Percentiles rank a stretch among this genome's conserved stretches.
These are phyloP conservation scores for Scheffersomyces ergatensis DNA, from an alignment of 805 yeast genomes.

Conservation along the genomic window DNA sequence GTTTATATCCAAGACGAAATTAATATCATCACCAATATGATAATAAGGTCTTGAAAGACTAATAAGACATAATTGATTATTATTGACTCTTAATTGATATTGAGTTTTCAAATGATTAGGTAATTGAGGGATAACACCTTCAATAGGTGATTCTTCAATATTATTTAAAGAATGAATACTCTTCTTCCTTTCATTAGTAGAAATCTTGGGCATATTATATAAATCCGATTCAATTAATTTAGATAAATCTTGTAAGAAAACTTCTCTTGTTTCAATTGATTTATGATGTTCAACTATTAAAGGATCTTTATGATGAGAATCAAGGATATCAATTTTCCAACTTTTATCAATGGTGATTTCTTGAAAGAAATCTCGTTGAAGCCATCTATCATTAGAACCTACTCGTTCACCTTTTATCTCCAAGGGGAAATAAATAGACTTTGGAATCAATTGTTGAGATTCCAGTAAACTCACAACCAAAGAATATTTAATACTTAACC, in stretches of 20 bases:
- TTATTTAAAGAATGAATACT: constrained; percentile 18
- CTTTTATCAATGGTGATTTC: constrained; percentile 20
- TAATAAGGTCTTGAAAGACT: constrained; percentile 31
- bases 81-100: constrained; percentile 35
- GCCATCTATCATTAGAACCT: constrained; percentile 26
- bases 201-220: constrained; percentile 30
- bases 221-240: constrained; percentile 29
- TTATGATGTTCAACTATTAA: not conserved
- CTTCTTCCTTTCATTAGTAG: constrained; percentile 29
- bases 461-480: constrained; percentile 32
- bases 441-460: constrained; percentile 11
- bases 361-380: constrained; percentile 26
- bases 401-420: constrained; percentile 21
- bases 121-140: constrained; percentile 21
- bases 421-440: constrained; percentile 35
- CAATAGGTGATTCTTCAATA: constrained; percentile 7
- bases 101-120: constrained; percentile 29
- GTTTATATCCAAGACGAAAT: constrained; percentile 27
- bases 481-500: constrained; percentile 34
- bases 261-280: constrained; percentile 8
- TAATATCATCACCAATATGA: constrained; percentile 38
- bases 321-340: constrained; percentile 21
- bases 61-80: constrained; percentile 28
- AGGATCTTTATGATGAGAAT: constrained; percentile 2
- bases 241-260: constrained; percentile 29